Base-by-base conservation (phyloP, 139 green algal genomes). In the Haematococcus sp. region DNA sequence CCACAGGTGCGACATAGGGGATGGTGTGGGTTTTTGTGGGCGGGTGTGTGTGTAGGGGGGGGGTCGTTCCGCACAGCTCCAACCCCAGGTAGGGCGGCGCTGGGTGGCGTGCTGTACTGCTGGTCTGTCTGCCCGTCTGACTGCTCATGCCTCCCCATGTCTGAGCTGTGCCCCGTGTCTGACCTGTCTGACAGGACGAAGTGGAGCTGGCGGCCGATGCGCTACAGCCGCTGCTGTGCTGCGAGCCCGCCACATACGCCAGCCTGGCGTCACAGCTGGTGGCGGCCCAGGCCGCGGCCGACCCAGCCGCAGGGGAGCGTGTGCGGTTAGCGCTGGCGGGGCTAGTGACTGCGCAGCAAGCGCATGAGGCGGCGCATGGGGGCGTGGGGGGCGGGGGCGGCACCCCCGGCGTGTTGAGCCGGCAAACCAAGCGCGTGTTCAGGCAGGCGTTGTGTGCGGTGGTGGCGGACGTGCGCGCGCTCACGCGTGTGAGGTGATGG, bases 131-230 rank as follows among this genome's bases (percentile, higher is more conserved):
- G n/a, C n/a, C n/a, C n/a, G n/a, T n/a, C n/a, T n/a, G n/a, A n/a
- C n/a, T n/a, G n/a, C n/a, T n/a, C n/a, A n/a, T n/a, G n/a, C n/a
- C n/a, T n/a, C n/a, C n/a, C n/a, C n/a, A n/a, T n/a, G n/a, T n/a
- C n/a, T n/a, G n/a, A n/a, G n/a, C n/a, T n/a, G n/a, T n/a, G n/a
- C n/a, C n/a, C n/a, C n/a, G n/a, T n/a, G n/a, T n/a, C n/a, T n/a
- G n/a, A n/a, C n/a, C n/a, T n/a, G n/a, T n/a, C n/a, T n/a, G n/a
- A n/a, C 31, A 51, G 11, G 73, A 79, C 52, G 28, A 74, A 11
- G 64, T 79, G 11, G 73, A 79, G 32, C 23, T 69, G 23, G 73
- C 73, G 2, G 64, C 73, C 3, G 65, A 79, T 30, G 73, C 73
- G 17, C 64, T 79, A 17, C 63, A 74, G 34, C 64, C 65, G 34